Evolutionary conservation across 352 stramenopile species (phyloP).

Genomic region (Peronospora tabacina): DNA sequence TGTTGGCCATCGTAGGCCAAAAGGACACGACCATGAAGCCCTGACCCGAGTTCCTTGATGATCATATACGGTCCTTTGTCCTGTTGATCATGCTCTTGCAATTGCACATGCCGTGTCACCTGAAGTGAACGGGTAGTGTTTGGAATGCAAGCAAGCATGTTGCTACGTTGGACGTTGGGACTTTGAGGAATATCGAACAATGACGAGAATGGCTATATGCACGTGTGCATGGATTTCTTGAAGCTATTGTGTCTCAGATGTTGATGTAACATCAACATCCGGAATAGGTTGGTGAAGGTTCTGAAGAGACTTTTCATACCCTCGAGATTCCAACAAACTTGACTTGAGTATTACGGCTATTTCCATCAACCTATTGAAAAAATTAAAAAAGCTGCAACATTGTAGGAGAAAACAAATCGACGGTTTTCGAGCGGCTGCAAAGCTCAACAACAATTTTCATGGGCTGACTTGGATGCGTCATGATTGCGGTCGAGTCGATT

Average conservation of each 20-base stretch:
- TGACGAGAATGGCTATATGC: background rate
- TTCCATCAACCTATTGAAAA: too few species aligned
- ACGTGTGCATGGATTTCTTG: background rate
- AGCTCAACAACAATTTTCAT: too few species aligned
- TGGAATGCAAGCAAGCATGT: slow-evolving; percentile 25
- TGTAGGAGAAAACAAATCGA: too few species aligned
- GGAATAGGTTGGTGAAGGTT: slow-evolving; percentile 17
- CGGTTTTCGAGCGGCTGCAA: too few species aligned
- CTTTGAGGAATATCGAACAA: slow-evolving; percentile 12
- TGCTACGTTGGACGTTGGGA: background rate
- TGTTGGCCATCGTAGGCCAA: slow-evolving; percentile 44
- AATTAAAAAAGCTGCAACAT: too few species aligned
- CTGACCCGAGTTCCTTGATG: slow-evolving; percentile 49
- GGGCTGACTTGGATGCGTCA: too few species aligned
- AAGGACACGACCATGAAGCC: slow-evolving; percentile 56
- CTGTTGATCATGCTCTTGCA: slow-evolving; percentile 3
- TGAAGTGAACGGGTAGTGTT: slow-evolving; percentile 6
- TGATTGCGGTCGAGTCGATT: too few species aligned
- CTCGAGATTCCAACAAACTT: background rate
- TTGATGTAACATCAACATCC: slow-evolving; percentile 20
- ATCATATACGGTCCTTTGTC: slow-evolving; percentile 41
- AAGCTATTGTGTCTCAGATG: slow-evolving; percentile 1
- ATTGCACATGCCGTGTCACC: slow-evolving; percentile 1
- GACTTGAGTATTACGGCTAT: too few species aligned
- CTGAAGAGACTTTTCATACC: slow-evolving; percentile 15